A percentile compares a stretch with the other conserved stretches of the same genome.
Conservation (phyloP, 139 green algal species). For the Chlorella sorokiniana region DNA sequence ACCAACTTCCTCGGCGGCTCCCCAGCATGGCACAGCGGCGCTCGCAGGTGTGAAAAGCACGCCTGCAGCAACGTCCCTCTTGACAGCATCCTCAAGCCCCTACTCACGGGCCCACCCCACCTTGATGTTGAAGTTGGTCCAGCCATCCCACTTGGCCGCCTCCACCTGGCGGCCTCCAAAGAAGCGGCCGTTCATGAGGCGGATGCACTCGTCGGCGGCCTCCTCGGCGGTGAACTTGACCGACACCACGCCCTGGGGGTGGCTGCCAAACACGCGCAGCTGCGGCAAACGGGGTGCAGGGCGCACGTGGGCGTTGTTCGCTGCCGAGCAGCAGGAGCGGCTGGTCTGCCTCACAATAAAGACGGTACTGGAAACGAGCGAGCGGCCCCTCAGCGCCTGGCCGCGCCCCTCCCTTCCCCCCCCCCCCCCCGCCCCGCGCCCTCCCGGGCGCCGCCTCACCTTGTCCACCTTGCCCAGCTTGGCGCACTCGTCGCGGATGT, state of each 20-base stretch:
- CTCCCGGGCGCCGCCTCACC: slow-evolving; percentile 51
- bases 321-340: neutral
- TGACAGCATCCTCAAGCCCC: neutral
- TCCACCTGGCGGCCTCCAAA: slow-evolving; percentile 83
- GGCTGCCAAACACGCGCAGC: slow-evolving; percentile 73
- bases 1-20: neutral
- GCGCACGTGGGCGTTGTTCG: neutral
- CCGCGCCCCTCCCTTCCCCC: neutral
- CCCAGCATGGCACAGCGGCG: too few species aligned
- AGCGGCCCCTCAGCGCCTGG: too few species aligned
- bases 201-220: slow-evolving; percentile 75
- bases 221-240: slow-evolving; percentile 80
- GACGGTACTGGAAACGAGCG: too few species aligned
- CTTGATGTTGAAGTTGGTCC: slow-evolving; percentile 80
- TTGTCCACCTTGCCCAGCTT: slow-evolving; percentile 88
- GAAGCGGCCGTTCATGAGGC: slow-evolving; percentile 86
- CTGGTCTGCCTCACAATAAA: too few species aligned
- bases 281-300: slow-evolving; percentile 1
- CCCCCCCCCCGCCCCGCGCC: neutral
- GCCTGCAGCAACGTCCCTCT: too few species aligned
- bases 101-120: neutral
- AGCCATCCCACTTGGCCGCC: slow-evolving; percentile 85
- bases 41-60: too few species aligned
- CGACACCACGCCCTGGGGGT: slow-evolving; percentile 85
- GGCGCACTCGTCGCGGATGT: slow-evolving; percentile 77